Conservation (phyloP, 2,329 filamentous ascomycete genomes). For the Capronia epimyces region DNA sequence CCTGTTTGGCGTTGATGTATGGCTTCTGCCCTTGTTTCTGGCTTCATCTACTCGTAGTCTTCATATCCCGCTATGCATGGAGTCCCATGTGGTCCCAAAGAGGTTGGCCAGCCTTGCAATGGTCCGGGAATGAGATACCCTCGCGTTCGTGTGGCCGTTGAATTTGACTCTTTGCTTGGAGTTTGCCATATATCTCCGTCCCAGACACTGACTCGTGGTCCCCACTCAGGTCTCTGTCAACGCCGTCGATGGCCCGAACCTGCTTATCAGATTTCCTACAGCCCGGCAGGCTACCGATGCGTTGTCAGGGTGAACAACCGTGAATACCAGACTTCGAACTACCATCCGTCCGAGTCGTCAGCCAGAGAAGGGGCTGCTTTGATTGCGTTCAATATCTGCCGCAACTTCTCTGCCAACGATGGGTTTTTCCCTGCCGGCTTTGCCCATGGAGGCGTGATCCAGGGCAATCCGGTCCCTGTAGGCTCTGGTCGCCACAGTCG, state of each 20-base stretch:
- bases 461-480: slow-evolving; percentile 60
- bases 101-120: slow-evolving; percentile 17
- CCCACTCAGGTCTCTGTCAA: slow-evolving; percentile 72
- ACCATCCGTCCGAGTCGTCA: slow-evolving; percentile 73
- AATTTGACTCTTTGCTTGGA: background rate
- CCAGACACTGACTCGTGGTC: slow-evolving; percentile 17
- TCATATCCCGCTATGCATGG: slow-evolving; percentile 4
- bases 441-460: slow-evolving; percentile 51
- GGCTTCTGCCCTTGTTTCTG: slow-evolving; percentile 4
- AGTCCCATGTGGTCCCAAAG: slow-evolving; percentile 5
- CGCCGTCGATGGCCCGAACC: slow-evolving; percentile 92
- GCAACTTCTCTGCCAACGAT: slow-evolving; percentile 94
- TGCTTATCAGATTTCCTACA: slow-evolving; percentile 68
- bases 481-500: slow-evolving; percentile 50
- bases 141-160: background rate
- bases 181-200: slow-evolving; percentile 1
- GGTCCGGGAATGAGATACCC: background rate
- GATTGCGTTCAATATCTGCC: slow-evolving; percentile 94
- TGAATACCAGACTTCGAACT: slow-evolving; percentile 86
- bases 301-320: slow-evolving; percentile 92
- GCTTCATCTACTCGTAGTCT: slow-evolving; percentile 2
- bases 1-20: slow-evolving; percentile 12
- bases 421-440: slow-evolving; percentile 67
- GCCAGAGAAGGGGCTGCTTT: slow-evolving; percentile 92
- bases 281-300: slow-evolving; percentile 67